Base-by-base conservation (phyloP, 2,329 filamentous ascomycete genomes). In the Xylaria multiplex region DNA sequence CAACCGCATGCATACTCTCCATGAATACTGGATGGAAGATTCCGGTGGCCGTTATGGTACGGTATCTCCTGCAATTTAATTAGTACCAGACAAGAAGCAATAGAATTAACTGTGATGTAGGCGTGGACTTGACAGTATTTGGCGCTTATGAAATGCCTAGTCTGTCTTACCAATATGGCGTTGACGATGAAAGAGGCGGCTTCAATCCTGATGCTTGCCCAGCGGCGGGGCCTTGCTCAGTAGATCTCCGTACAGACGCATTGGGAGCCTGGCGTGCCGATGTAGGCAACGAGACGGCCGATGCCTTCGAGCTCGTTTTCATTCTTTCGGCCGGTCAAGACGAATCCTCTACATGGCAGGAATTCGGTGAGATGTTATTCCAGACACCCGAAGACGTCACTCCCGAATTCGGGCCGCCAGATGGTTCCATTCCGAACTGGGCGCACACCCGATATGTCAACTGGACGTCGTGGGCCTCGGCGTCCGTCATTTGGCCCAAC, bases 1-100 rank as follows among this genome's bases (percentile, higher is more conserved):
- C 35, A 86, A 86, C 63, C 76, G 76, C n/a, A 80, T 80, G 3
- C 84, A 85, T 65, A 86, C 84, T 2, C 75, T 86, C 2, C 84
- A 86, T 65, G 83, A 86, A 73, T 86, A 86, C 70, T 86, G 84
- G 84, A 86, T 86, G 84, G 83, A 83, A 59, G 84, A 86, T 72
- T 85, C 83, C 1, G 81, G 79, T 13, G 84, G 84, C 2, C 79
- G 81, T 19, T 86, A 68, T 13, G 67, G 67, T 69, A 59, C 24
- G 40, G 11, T 13, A 14, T 6, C 30, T 6, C 6, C 35, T 22
- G 14, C 40, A 7, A 16, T 4, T 49, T 3, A 9, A 22, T 32
- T 1, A 16, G 19, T n/a, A 22, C 27, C 13, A 27, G 7, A 8
- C 9, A 2, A 19, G 30, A 3, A 27, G 6, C 3, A 3, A 27